Evolutionary conservation across 805 yeast genomes (phyloP), one percentile per base, ranked within the genome.

Genomic region (Ogataea nakhonphanomensis): DNA sequence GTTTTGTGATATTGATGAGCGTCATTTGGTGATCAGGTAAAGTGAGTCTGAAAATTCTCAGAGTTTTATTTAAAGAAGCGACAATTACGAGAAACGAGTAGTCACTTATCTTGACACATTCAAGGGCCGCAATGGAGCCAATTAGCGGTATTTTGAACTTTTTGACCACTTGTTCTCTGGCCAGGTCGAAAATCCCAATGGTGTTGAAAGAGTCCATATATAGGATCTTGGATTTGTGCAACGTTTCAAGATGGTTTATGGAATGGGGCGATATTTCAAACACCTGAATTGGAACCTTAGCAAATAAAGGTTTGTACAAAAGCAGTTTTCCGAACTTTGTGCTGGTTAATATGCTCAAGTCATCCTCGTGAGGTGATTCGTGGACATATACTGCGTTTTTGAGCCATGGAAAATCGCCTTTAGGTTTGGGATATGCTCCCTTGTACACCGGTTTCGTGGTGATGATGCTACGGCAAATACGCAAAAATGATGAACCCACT

Each of bases 271-370:
- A 57, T 9, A 58, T 28, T 9, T 53, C 53, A 22, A 49, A 45
- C 7, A 47, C 31, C 8, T 46, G 44, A 9, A 53, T 37, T 3
- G 61, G 56, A 12, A 51, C 47, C 21, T 46, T 46, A 8, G 61
- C 54, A 10, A 53, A 36, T n/a, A 35, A 25, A 7, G 60, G 53
- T 21, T 56, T 50, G 41, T 56, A 58, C 26, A 51, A 14, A 6
- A 43, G 29, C 14, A 58, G 15, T 35, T 53, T 54, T 2, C 63
- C 63, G 35, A 57, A 58, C 39, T 51, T 54, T 1, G 61, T 50
- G 7, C 44, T 45, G 21, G 59, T 47, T 17, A 43, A 44, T 6
- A 48, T 33, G 8, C 51, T 51, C 9, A 40, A 39, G 41, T 48
- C 50, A 27, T 42, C 41, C 15, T 38, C 38, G 8, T 31, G 33